These are phyloP conservation scores for Chrysophaeum taylorii DNA, from an alignment of 352 stramenopile genomes.

Conservation along the genomic window DNA sequence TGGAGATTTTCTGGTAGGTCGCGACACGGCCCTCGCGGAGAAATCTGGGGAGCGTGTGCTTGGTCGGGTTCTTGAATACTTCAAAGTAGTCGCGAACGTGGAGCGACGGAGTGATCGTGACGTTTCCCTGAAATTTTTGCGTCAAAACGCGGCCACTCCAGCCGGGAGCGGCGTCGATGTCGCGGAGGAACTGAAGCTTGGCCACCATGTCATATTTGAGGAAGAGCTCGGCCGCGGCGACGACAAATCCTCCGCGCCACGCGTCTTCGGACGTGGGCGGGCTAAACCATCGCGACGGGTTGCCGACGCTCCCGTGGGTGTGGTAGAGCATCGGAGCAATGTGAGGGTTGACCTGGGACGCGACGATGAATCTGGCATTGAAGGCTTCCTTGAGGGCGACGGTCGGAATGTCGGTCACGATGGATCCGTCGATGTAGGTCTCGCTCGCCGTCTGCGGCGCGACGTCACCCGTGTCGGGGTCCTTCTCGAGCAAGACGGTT, in stretches of 20 bases:
- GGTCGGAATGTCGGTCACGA: conserved; percentile 56
- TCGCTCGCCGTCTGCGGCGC: conserved; percentile 21
- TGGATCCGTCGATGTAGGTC: conserved; percentile 51
- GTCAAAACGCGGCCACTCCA: conserved; percentile 59
- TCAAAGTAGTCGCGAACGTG: background rate
- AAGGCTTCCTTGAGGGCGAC: conserved; percentile 54
- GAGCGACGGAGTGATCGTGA: conserved; percentile 19
- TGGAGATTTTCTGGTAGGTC: conserved; percentile 9
- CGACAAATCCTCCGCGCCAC: conserved; percentile 39
- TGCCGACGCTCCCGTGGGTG: conserved; percentile 48
- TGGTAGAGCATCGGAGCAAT: conserved; percentile 61
- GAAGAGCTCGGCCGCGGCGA: conserved; percentile 56
- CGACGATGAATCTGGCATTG: conserved; percentile 62
- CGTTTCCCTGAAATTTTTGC: conserved; percentile 31
- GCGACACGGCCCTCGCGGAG: background rate
- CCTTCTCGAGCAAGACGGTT: conserved; percentile 50
- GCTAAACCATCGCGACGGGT: conserved; percentile 42
- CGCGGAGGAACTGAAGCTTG: conserved; percentile 54
- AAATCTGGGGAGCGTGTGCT: background rate
- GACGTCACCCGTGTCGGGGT: conserved; percentile 39
- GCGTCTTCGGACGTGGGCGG: conserved; percentile 28
- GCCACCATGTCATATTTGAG: conserved; percentile 56
- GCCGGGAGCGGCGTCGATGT: conserved; percentile 52
- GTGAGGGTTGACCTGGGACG: conserved; percentile 59
- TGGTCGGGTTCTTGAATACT: background rate